Conservation (phyloP, 192 early-diverging fungal genomes). For the Rhizoclosmatium sp. region DNA sequence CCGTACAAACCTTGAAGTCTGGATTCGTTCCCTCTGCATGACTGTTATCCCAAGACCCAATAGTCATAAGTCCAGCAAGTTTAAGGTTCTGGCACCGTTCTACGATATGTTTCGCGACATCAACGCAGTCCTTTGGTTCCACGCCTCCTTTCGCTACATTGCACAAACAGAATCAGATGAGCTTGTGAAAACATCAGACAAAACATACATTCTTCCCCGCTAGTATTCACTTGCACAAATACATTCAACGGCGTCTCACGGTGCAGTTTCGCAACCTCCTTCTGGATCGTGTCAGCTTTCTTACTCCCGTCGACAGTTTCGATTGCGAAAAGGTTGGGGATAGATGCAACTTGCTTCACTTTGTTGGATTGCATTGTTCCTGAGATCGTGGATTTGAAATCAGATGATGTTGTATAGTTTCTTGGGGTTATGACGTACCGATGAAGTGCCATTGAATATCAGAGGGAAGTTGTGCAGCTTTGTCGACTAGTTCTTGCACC, state of each 20-base stretch:
- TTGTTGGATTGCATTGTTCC: slow-evolving; percentile 95
- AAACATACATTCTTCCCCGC: slow-evolving; percentile 79
- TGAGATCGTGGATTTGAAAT: slow-evolving; percentile 8
- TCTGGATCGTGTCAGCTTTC: slow-evolving; percentile 84
- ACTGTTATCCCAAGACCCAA: slow-evolving; percentile 77
- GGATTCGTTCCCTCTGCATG: slow-evolving; percentile 64
- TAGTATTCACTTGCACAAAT: slow-evolving; percentile 96
- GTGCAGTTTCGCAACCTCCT: slow-evolving; percentile 61
- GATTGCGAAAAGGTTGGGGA: slow-evolving; percentile 90
- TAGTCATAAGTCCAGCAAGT: slow-evolving; percentile 94
- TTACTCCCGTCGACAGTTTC: slow-evolving; percentile 86
- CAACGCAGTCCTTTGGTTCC: slow-evolving; percentile 53
- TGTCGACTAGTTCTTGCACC: slow-evolving; percentile 95
- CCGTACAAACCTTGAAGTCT: slow-evolving; percentile 69
- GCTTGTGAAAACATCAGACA: not conserved
- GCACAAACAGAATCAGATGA: not conserved
- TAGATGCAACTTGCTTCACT: slow-evolving; percentile 84
- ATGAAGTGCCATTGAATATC: slow-evolving; percentile 99
- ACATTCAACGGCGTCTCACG: slow-evolving; percentile 70
- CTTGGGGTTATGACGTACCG: slow-evolving; percentile 54
- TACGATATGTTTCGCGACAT: slow-evolving; percentile 70
- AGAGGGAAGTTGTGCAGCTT: slow-evolving; percentile 76
- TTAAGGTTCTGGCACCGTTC: slow-evolving; percentile 72
- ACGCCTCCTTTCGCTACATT: slow-evolving; percentile 82
- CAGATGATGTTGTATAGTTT: not conserved